Evolutionary conservation across 2,329 filamentous ascomycete genomes (phyloP).

Genomic region (Gliomastix tumulicola): DNA sequence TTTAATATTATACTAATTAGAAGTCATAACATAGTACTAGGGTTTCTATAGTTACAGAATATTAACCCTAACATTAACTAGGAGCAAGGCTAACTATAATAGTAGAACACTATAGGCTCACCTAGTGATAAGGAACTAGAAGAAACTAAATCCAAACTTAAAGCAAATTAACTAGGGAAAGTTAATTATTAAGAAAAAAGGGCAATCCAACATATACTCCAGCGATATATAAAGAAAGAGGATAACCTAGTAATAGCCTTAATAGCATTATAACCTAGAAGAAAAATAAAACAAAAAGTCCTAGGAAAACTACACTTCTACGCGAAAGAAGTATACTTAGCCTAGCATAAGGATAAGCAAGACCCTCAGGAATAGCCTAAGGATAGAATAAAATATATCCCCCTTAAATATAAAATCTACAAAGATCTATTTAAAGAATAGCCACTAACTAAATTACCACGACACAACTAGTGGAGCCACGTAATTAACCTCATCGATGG

Average conservation of each 20-base stretch:
- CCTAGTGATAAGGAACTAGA: background rate
- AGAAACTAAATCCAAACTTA: background rate
- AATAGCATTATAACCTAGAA: background rate
- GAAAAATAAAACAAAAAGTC: background rate
- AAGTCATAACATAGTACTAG: background rate
- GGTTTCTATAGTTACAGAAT: background rate
- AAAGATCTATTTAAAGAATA: background rate
- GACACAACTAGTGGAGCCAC: background rate
- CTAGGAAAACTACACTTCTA: background rate
- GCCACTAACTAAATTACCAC: background rate
- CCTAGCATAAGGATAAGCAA: too few species aligned
- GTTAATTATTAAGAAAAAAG: background rate
- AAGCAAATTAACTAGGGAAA: background rate
- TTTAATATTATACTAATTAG: background rate
- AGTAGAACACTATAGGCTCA: background rate
- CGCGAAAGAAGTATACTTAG: background rate
- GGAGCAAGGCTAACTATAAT: constrained; percentile 1
- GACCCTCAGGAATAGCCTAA: background rate
- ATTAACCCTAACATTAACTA: too few species aligned
- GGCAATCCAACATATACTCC: too few species aligned
- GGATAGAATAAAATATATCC: background rate
- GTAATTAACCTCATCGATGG: constrained; percentile 2
- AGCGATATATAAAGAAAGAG: background rate
- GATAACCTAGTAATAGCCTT: background rate
- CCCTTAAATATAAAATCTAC: background rate